These are phyloP conservation scores for Glonium stellatum DNA, from an alignment of 495 filamentous ascomycete species.

Conservation along the genomic window DNA sequence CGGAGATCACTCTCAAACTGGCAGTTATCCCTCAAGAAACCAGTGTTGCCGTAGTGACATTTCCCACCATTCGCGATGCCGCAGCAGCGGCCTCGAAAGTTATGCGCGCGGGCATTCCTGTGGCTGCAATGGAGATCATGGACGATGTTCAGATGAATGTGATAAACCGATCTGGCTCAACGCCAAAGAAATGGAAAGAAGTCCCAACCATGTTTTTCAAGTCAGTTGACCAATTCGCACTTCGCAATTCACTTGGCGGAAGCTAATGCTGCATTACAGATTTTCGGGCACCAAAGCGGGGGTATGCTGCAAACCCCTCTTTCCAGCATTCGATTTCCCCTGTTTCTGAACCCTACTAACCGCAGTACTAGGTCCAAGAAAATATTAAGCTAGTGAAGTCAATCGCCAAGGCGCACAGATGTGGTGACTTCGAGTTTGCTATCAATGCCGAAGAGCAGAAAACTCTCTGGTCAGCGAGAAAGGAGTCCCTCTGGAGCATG, in stretches of 20 bases:
- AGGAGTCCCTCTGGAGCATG: slow-evolving; percentile 71
- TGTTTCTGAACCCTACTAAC: not conserved
- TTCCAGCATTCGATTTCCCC: not conserved
- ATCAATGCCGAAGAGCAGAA: slow-evolving; percentile 59
- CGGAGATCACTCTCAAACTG: slow-evolving; percentile 69
- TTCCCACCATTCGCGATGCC: slow-evolving; percentile 65
- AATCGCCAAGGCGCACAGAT: slow-evolving; percentile 55
- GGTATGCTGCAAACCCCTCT: slow-evolving; percentile 36
- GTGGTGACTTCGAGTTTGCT: slow-evolving; percentile 69
- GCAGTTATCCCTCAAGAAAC: slow-evolving; percentile 65
- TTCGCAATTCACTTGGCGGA: not conserved
- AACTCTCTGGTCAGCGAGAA: slow-evolving; percentile 67
- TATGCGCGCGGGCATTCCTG: slow-evolving; percentile 63
- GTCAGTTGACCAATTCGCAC: slow-evolving; percentile 20
- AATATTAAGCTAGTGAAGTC: slow-evolving; percentile 58
- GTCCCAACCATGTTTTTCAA: slow-evolving; percentile 79
- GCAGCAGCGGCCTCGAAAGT: slow-evolving; percentile 62
- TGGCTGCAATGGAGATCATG: slow-evolving; percentile 78
- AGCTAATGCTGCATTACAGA: slow-evolving; percentile 20
- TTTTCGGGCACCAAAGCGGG: slow-evolving; percentile 65
- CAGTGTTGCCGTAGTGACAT: slow-evolving; percentile 69
- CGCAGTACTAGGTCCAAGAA: slow-evolving; percentile 41
- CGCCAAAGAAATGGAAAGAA: slow-evolving; percentile 65
- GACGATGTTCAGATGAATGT: slow-evolving; percentile 77
- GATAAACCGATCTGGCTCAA: slow-evolving; percentile 64